A percentile compares a stretch with the other conserved stretches of the same genome.
Evolutionary conservation across 306 rosid genomes (phyloP).

Genomic region (Quercus ilex): DNA sequence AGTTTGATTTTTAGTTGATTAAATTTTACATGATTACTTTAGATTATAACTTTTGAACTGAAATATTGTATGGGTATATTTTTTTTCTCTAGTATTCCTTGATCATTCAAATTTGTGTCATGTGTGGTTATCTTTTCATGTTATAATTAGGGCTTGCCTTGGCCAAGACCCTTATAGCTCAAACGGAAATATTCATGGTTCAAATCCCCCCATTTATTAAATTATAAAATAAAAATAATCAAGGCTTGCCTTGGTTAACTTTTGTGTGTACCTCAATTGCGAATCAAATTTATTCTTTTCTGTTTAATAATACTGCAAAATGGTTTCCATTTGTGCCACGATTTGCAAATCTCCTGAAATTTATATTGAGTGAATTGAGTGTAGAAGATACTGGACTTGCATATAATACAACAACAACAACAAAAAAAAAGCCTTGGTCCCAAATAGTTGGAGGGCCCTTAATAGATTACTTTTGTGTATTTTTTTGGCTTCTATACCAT

Average conservation of each 20-base stretch:
- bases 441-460: too few relatives aligned
- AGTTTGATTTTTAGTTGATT: background rate
- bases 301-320: background rate
- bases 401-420: too few relatives aligned
- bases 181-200: too few relatives aligned
- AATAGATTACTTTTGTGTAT: background rate
- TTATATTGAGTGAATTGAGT: background rate
- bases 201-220: too few relatives aligned
- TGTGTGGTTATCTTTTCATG: background rate
- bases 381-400: too few relatives aligned
- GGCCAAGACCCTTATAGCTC: too few relatives aligned
- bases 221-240: too few relatives aligned
- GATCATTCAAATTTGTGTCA: background rate
- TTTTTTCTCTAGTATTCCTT: background rate
- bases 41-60: background rate
- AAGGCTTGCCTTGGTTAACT: background rate
- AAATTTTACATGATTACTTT: constrained; percentile 5
- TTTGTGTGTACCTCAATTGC: background rate
- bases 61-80: constrained; percentile 63
- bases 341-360: background rate
- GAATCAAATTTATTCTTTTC: background rate
- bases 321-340: background rate
- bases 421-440: too few relatives aligned
- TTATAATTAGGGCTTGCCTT: too few relatives aligned
- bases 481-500: background rate